Evolutionary conservation across 2,329 filamentous ascomycete genomes (phyloP).

Genomic region (Alternaria gaisen): DNA sequence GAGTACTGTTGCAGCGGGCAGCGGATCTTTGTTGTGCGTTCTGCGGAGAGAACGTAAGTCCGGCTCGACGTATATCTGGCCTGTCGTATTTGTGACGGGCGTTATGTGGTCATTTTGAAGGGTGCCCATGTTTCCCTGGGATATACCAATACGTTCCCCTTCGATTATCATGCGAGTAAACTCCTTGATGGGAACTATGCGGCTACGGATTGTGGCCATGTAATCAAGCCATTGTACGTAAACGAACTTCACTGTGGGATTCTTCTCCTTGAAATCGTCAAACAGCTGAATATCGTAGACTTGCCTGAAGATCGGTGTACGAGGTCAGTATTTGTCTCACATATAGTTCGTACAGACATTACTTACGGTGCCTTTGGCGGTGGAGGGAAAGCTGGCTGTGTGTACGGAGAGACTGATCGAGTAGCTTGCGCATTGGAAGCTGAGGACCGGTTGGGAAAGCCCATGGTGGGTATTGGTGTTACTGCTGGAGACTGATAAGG

Average conservation of each 20-base stretch:
- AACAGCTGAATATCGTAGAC: slow-evolving; percentile 52
- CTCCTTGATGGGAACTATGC: slow-evolving; percentile 70
- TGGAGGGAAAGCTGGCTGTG: slow-evolving; percentile 37
- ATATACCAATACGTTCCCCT: slow-evolving; percentile 64
- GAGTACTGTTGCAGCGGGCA: slow-evolving; percentile 70
- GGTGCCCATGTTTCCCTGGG: slow-evolving; percentile 70
- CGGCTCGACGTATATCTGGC: slow-evolving; percentile 72
- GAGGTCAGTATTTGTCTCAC: neutral
- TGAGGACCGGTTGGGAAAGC: slow-evolving; percentile 10
- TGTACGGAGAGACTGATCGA: slow-evolving; percentile 23
- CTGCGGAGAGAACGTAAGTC: slow-evolving; percentile 69
- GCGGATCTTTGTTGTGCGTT: slow-evolving; percentile 57
- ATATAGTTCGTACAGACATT: neutral
- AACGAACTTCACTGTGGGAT: slow-evolving; percentile 69
- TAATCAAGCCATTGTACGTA: slow-evolving; percentile 82
- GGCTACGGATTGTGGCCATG: slow-evolving; percentile 72
- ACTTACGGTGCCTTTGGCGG: slow-evolving; percentile 34
- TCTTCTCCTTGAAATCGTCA: slow-evolving; percentile 59
- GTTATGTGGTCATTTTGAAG: slow-evolving; percentile 72
- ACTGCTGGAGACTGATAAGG: slow-evolving; percentile 19
- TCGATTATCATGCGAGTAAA: slow-evolving; percentile 50
- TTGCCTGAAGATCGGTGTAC: slow-evolving; percentile 4
- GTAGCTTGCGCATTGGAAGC: slow-evolving; percentile 12
- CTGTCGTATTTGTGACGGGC: slow-evolving; percentile 64
- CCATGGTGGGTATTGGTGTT: slow-evolving; percentile 17